Base-by-base conservation (phyloP, 345 rosid genomes). In the Reutealis trisperma region DNA sequence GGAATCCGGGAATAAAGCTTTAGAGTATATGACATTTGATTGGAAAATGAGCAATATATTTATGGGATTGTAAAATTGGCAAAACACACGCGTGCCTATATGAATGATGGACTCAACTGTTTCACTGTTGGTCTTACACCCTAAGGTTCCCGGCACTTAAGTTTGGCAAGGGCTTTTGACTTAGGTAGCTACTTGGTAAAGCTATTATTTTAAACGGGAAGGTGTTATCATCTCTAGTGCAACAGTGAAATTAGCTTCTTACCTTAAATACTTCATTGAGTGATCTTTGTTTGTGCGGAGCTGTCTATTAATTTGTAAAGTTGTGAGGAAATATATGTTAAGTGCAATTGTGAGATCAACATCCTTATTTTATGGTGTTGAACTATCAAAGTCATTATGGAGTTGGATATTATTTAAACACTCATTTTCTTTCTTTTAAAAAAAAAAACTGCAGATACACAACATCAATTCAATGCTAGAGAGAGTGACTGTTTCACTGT, bases 401-500 rank as follows among this genome's bases (percentile, higher is more conserved):
- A 10, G 14, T 19, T 41, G 64, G 32, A 15, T 68, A 54, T 19
- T 61, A 18, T 63, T 52, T 19, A 60, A 34, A 69, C 61, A 7
- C 6, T 11, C 6, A 5, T 22, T 44, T 49, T 16, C 21, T 64
- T 59, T 44, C 16, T 37, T 78, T 25, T n/a, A n/a, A n/a, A 34
- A 54, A 51, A 79, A n/a, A 63, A 37, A 73, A 59, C 79, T 78
- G 79, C 89, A 95, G 98, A 94, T 76, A 93, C 98, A 10, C 95
- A 93, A 55, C 98, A 94, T 84, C 97, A 91, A 61, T 95, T 95
- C 85, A 93, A 89, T 83, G 91, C 94, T 52, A 85, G 97, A 74
- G 98, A 90, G 86, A 92, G 97, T 71, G 97, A 95, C 85, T 95
- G 98, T n/a, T n/a, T n/a, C n/a, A n/a, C n/a, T n/a, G n/a, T n/a